A percentile compares a stretch with the other conserved stretches of the same genome.
Evolutionary conservation across 768 basidiomycete species (phyloP).

Genomic region (Lanmaoa pseudosensibilis): DNA sequence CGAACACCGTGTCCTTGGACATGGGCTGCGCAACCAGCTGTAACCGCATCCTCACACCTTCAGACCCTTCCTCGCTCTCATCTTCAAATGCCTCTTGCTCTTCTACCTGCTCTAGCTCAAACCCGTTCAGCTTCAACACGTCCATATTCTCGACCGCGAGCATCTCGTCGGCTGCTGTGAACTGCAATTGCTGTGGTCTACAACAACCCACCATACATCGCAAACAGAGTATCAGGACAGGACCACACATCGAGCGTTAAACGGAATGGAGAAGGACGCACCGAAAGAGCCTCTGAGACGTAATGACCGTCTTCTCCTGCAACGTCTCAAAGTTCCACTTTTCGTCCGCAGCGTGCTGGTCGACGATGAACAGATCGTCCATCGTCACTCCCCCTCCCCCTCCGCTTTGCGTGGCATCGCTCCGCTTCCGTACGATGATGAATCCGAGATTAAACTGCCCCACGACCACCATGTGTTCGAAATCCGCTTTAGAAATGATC

Average conservation of each 20-base stretch:
- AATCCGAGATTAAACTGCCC: slow-evolving; percentile 98
- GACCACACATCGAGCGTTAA: background rate
- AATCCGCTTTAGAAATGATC: slow-evolving; percentile 86
- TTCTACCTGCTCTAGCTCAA: slow-evolving; percentile 69
- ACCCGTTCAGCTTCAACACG: slow-evolving; percentile 84
- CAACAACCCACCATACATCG: background rate
- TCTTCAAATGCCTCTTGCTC: slow-evolving; percentile 20
- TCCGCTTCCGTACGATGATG: slow-evolving; percentile 74
- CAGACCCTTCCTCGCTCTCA: background rate
- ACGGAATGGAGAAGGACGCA: slow-evolving; percentile 37
- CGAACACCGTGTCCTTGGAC: slow-evolving; percentile 89
- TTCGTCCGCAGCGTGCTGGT: slow-evolving; percentile 97
- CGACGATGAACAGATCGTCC: slow-evolving; percentile 95
- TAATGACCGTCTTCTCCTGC: slow-evolving; percentile 86
- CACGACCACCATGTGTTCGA: slow-evolving; percentile 75
- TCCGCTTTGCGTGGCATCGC: slow-evolving; percentile 4
- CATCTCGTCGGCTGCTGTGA: slow-evolving; percentile 89
- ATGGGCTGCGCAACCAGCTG: slow-evolving; percentile 81
- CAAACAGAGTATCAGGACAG: background rate
- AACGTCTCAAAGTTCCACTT: slow-evolving; percentile 98
- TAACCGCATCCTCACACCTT: slow-evolving; percentile 39
- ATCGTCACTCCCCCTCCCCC: slow-evolving; percentile 24
- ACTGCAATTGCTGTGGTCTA: slow-evolving; percentile 75
- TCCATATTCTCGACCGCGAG: slow-evolving; percentile 84
- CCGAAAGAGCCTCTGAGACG: slow-evolving; percentile 83